Evolutionary conservation across 2,329 filamentous ascomycete genomes (phyloP), one percentile per base, ranked within the genome.

Genomic region (Neospermospora avenae): DNA sequence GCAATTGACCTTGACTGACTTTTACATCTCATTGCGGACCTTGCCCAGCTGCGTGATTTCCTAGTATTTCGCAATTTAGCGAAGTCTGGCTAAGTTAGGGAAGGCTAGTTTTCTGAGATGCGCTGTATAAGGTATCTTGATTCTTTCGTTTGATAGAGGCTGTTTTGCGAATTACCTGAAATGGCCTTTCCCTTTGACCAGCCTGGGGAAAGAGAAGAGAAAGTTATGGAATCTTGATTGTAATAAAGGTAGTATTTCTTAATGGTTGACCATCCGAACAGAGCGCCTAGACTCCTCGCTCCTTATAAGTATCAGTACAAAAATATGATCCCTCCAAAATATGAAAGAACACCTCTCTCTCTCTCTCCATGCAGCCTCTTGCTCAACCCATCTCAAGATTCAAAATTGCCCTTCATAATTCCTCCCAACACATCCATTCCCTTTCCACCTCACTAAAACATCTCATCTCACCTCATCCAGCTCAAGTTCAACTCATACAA

Each of bases 401-500:
- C n/a, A 42, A 8, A 20, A 20, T 18, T 42, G 37, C 4, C n/a
- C 7, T 11, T 18, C 18, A 42, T 42, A 11, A 22, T 42, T 42
- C 18, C 39, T 42, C 4, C 7, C 13, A n/a, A 20, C 39, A 42
- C 39, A 42, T 7, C 39, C 16, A n/a, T 1, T 14, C 5, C n/a
- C 18, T 16, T 25, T 14, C 18, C 2, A 10, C 51, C 35, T n/a
- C n/a, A n/a, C n/a, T n/a, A n/a, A n/a, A n/a, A n/a, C 4, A 13
- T 4, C 13, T 14, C 16, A 20, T 11, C 35, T 24, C 31, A 5
- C 18, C 8, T n/a, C 14, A 10, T 45, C 22, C 24, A 37, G 46
- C 44, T 34, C 20, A 10, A 35, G 18, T 18, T 72, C 60, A 72
- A 48, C 70, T 69, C 72, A 74, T 73, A 63, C 72, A 74, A 65